A percentile compares a stretch with the other conserved stretches of the same genome.
Evolutionary conservation across 2,329 filamentous ascomycete species (phyloP).

Genomic region (Microsporum canis): DNA sequence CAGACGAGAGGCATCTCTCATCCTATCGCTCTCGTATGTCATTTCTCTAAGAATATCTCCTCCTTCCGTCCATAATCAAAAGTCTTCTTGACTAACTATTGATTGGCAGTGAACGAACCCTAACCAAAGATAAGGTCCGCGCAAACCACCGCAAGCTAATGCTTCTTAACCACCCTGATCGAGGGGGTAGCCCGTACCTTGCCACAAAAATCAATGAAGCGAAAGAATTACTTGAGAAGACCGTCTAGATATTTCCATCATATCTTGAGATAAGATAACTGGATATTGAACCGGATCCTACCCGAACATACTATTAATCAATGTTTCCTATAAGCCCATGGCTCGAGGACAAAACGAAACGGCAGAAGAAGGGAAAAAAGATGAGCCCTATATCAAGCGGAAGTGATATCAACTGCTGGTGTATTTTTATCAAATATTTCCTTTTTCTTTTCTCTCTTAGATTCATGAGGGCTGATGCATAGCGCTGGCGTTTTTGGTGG

Average conservation of each 20-base stretch:
- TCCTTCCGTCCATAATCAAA: neutral
- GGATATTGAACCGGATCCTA: neutral
- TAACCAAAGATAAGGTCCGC: conserved; percentile 87
- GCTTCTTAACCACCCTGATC: conserved; percentile 95
- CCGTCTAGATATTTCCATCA: neutral
- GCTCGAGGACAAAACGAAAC: neutral
- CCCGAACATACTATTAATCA: neutral
- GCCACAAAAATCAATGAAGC: conserved; percentile 98
- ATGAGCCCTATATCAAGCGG: neutral
- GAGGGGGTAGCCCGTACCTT: conserved; percentile 89
- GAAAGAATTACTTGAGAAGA: conserved; percentile 87
- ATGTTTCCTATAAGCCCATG: neutral
- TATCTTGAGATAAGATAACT: neutral
- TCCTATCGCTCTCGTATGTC: conserved; percentile 75
- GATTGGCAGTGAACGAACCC: conserved; percentile 58
- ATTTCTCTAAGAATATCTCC: neutral
- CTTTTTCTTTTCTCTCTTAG: neutral
- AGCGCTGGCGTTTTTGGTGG: conserved; percentile 2
- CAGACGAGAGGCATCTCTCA: conserved; percentile 77
- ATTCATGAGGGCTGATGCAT: neutral
- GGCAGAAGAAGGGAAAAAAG: neutral
- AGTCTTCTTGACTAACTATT: neutral
- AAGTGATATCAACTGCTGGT: neutral
- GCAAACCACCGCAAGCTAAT: conserved; percentile 93
- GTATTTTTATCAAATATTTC: neutral